phyloP scores from a whole-genome alignment of 2,329 filamentous ascomycete genomes.

The Rhynchosporium graminicola region DNA sequence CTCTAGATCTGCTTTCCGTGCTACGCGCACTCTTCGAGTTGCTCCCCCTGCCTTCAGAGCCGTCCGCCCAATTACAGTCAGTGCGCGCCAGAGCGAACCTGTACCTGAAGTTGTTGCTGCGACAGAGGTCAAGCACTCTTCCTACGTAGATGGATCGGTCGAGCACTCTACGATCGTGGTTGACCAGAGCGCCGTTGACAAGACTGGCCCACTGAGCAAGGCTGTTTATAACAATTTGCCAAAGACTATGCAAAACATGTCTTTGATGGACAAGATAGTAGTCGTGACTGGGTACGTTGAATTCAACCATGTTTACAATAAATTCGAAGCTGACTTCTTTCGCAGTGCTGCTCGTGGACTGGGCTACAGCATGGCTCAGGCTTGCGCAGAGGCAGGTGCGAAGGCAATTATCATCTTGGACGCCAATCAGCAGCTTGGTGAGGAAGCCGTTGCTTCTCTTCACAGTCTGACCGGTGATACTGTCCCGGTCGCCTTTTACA shows the following conservation, averaged over 20 bases:
- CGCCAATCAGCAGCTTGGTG: slow-evolving; percentile 73
- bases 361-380: slow-evolving; percentile 77
- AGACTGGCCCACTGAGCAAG: slow-evolving; percentile 50
- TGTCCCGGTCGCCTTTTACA: slow-evolving; percentile 74
- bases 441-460: slow-evolving; percentile 67
- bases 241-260: slow-evolving; percentile 68
- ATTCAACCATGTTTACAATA: neutral
- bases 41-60: slow-evolving; percentile 25
- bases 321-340: slow-evolving; percentile 10
- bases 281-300: slow-evolving; percentile 69
- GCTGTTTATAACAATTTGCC: slow-evolving; percentile 59
- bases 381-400: slow-evolving; percentile 73
- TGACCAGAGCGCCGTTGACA: slow-evolving; percentile 26
- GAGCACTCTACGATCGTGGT: slow-evolving; percentile 34
- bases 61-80: slow-evolving; percentile 33
- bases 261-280: slow-evolving; percentile 68
- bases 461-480: slow-evolving; percentile 64
- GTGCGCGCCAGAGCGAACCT: slow-evolving; percentile 27
- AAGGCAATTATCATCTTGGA: slow-evolving; percentile 76
- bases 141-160: slow-evolving; percentile 31
- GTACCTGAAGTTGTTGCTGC: slow-evolving; percentile 35
- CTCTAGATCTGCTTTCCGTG: slow-evolving; percentile 30
- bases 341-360: slow-evolving; percentile 71
- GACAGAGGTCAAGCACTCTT: slow-evolving; percentile 34
- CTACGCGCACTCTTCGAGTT: slow-evolving; percentile 18